Evolutionary conservation across 176 grass and related monocot genomes (phyloP).

Genomic region (bread wheat (Triticum aestivum)): DNA sequence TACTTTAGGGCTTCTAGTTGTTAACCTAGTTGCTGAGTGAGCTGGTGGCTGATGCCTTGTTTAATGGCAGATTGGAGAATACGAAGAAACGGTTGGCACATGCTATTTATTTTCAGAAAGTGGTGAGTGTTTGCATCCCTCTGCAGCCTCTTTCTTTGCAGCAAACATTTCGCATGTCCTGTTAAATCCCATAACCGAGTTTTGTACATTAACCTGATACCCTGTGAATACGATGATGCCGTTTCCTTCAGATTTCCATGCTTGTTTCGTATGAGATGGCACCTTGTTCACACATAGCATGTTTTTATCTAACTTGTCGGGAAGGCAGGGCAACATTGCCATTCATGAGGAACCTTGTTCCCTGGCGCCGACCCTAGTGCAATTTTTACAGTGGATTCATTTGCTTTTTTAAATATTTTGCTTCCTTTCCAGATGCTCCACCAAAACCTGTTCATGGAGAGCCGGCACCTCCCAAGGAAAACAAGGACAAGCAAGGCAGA

Average conservation of each 20-base stretch:
- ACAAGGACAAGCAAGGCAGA: slow-evolving; percentile 11
- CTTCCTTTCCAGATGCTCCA: slow-evolving; percentile 37
- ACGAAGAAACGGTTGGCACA: slow-evolving; percentile 81
- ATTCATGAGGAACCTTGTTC: neutral
- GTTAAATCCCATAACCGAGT: neutral
- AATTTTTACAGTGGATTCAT: neutral
- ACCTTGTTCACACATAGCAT: neutral
- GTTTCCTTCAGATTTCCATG: neutral
- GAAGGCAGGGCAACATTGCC: slow-evolving; percentile 6
- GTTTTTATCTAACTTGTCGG: neutral
- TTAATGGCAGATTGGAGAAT: slow-evolving; percentile 71
- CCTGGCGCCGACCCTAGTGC: neutral
- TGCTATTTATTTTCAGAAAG: slow-evolving; percentile 78
- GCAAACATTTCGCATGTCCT: neutral
- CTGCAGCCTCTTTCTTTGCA: neutral
- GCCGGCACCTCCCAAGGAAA: neutral
- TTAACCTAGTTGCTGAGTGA: neutral
- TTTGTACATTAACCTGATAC: neutral
- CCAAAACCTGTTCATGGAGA: neutral
- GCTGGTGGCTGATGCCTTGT: neutral
- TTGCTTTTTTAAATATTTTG: neutral
- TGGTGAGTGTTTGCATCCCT: slow-evolving; percentile 34
- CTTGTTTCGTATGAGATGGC: neutral
- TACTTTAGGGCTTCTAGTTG: neutral
- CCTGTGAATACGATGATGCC: neutral